phyloP scores from a whole-genome alignment of 1,284 basidiomycete genomes.

The Wallemia hederae region DNA sequence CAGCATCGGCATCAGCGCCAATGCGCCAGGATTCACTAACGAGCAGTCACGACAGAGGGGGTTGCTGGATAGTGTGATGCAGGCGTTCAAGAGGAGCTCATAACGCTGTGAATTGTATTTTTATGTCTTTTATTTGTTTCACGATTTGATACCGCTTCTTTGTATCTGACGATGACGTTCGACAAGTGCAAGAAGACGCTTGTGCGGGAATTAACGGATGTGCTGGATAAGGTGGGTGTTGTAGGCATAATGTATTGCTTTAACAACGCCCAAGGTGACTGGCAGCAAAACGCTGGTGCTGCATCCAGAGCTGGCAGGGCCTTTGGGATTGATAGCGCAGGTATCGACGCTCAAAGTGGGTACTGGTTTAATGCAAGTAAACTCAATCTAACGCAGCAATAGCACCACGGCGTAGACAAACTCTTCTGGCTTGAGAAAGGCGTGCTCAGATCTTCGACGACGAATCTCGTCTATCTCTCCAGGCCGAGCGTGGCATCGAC shows the following conservation, averaged over 20 bases:
- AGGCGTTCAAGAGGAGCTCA: too few relatives aligned
- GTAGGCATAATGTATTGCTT: neutral
- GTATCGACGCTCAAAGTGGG: conserved; percentile 63
- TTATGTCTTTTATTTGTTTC: too few relatives aligned
- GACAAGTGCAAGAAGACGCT: neutral
- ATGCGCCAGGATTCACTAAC: neutral
- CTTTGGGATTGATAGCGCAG: conserved; percentile 72
- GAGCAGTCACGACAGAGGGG: neutral
- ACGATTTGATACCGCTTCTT: neutral
- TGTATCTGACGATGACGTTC: neutral
- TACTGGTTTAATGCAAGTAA: neutral
- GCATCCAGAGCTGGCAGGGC: conserved; percentile 61
- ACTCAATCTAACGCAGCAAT: conserved; percentile 22
- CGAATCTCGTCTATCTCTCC: conserved; percentile 79
- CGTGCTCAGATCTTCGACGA: conserved; percentile 47
- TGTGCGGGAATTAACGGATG: neutral
- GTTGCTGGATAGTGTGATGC: too few relatives aligned
- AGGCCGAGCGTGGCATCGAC: conserved; percentile 59
- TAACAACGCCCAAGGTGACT: conserved; percentile 34
- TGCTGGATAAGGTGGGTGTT: neutral
- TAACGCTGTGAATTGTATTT: too few relatives aligned
- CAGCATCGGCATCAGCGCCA: neutral
- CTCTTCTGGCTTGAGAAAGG: conserved; percentile 97
- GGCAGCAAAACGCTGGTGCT: conserved; percentile 87
- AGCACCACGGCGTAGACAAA: conserved; percentile 95